Evolutionary conservation across 2,329 filamentous ascomycete genomes (phyloP).

Genomic region (Ceratocystis destructans): DNA sequence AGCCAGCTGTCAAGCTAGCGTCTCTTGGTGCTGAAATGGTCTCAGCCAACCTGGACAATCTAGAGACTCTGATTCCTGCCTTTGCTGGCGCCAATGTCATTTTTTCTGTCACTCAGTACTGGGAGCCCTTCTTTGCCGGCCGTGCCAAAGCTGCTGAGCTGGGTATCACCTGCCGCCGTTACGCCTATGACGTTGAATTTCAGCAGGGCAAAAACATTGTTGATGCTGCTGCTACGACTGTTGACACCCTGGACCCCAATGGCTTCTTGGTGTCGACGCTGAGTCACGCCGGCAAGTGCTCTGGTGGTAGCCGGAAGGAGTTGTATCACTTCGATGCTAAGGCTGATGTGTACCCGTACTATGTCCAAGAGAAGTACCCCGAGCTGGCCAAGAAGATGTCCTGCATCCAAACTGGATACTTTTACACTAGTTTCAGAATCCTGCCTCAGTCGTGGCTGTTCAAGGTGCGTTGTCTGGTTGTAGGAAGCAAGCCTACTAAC

Average conservation of each 20-base stretch:
- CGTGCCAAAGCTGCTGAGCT: conserved; percentile 28
- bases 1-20: conserved; percentile 30
- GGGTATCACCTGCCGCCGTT: conserved; percentile 31
- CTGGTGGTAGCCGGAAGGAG: conserved; percentile 32
- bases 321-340: conserved; percentile 42
- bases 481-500: neutral
- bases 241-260: conserved; percentile 31
- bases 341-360: conserved; percentile 36
- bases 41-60: conserved; percentile 32
- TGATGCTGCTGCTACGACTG: conserved; percentile 35
- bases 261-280: conserved; percentile 40
- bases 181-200: conserved; percentile 36
- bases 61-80: conserved; percentile 28
- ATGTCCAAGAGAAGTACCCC: conserved; percentile 32
- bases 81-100: conserved; percentile 37
- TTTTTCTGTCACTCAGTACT: conserved; percentile 44
- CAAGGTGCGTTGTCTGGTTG: conserved; percentile 27
- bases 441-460: conserved; percentile 33
- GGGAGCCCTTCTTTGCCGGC: conserved; percentile 36
- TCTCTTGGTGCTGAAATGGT: conserved; percentile 33
- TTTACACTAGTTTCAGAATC: conserved; percentile 36
- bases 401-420: conserved; percentile 38
- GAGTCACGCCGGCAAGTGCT: conserved; percentile 35
- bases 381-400: conserved; percentile 36
- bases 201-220: conserved; percentile 42